Evolutionary conservation across 1,139 yeast genomes (phyloP).

Genomic region (Nematodospora anomalae): DNA sequence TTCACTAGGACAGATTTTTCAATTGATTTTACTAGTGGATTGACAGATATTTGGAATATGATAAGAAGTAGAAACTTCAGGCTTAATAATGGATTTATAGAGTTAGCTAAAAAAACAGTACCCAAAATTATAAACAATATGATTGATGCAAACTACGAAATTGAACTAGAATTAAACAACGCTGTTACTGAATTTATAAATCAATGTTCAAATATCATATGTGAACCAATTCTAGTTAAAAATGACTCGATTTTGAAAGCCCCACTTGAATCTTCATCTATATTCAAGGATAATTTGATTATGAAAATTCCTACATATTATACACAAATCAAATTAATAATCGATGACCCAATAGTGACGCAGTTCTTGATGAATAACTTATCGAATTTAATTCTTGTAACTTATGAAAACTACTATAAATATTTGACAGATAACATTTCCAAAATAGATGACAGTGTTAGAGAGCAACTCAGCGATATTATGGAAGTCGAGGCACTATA

Average conservation of each 20-base stretch:
- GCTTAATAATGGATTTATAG: conserved; percentile 43
- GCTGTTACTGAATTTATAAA: conserved; percentile 63
- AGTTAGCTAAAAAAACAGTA: conserved; percentile 65
- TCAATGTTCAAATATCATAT: conserved; percentile 37
- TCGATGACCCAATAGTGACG: conserved; percentile 36
- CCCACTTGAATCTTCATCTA: conserved; percentile 27
- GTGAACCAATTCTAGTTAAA: conserved; percentile 29
- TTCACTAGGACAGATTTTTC: conserved; percentile 69
- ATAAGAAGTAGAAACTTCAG: conserved; percentile 40
- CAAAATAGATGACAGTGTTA: conserved; percentile 16
- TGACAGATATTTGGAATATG: conserved; percentile 55
- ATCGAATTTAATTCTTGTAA: conserved; percentile 27
- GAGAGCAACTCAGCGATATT: conserved; percentile 32
- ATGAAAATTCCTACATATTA: conserved; percentile 57
- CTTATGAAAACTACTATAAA: conserved; percentile 34
- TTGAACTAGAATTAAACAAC: conserved; percentile 70
- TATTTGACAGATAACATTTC: conserved; percentile 18
- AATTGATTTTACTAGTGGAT: conserved; percentile 75
- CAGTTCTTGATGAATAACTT: conserved; percentile 35
- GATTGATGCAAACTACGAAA: conserved; percentile 81
- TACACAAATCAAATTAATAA: conserved; percentile 49
- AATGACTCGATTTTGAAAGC: conserved; percentile 10
- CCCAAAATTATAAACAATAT: conserved; percentile 84
- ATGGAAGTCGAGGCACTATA: conserved; percentile 60
- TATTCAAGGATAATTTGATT: conserved; percentile 51